Evolutionary conservation across 306 rosid genomes (phyloP).

Genomic region (Sindora glabra): DNA sequence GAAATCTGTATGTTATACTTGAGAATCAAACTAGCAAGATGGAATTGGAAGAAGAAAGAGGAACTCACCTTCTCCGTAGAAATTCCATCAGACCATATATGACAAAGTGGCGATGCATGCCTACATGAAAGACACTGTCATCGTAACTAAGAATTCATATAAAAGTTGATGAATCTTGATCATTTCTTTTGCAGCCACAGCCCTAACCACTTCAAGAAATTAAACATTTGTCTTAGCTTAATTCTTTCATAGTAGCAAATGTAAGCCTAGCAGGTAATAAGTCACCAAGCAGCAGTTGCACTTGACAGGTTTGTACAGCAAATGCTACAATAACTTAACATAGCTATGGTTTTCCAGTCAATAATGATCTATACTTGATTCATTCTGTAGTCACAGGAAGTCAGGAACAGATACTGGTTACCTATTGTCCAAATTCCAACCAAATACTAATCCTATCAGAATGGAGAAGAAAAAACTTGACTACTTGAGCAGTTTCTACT

Average conservation of each 20-base stretch:
- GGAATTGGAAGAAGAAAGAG: background rate
- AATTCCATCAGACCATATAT: slow-evolving; percentile 91
- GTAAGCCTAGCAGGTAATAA: slow-evolving; percentile 10
- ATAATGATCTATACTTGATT: background rate
- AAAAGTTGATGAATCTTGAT: background rate
- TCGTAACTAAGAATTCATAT: background rate
- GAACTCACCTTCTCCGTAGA: slow-evolving; percentile 70
- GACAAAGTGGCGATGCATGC: slow-evolving; percentile 90
- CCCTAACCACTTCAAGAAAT: slow-evolving; percentile 5
- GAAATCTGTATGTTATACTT: background rate
- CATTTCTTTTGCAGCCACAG: background rate
- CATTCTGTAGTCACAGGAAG: background rate
- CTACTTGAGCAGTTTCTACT: background rate
- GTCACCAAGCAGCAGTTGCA: background rate
- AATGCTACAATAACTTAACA: background rate
- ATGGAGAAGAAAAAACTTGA: background rate
- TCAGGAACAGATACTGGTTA: no score
- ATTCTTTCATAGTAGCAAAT: slow-evolving; percentile 4
- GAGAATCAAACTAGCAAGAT: slow-evolving; percentile 4
- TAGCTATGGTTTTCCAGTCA: slow-evolving; percentile 1
- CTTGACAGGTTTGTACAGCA: background rate
- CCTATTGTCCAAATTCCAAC: background rate
- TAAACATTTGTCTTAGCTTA: slow-evolving; percentile 1
- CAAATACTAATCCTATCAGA: background rate
- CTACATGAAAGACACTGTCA: slow-evolving; percentile 31